These are phyloP conservation scores for Nakazawaea sp. DNA, from an alignment of 805 yeast species.

Conservation along the genomic window DNA sequence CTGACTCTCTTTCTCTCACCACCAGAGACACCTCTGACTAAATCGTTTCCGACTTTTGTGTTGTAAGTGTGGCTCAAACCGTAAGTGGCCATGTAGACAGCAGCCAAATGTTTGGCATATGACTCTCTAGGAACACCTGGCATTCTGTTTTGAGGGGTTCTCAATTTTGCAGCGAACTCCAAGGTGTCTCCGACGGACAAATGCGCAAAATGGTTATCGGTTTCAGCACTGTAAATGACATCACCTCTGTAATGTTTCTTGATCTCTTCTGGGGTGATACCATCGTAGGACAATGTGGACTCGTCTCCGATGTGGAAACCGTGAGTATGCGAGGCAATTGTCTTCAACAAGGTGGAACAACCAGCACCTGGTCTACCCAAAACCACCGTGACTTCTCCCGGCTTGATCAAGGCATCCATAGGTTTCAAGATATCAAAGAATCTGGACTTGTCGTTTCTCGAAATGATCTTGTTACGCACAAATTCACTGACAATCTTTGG, in stretches of 20 bases:
- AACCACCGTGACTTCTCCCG: conserved; percentile 65
- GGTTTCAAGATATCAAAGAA: conserved; percentile 51
- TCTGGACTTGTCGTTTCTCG: conserved; percentile 20
- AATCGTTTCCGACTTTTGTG: conserved; percentile 59
- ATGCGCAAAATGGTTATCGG: conserved; percentile 63
- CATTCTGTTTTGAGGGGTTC: conserved; percentile 57
- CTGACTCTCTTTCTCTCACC: conserved; percentile 64
- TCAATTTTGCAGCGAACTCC: conserved; percentile 51
- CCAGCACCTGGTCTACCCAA: conserved; percentile 84
- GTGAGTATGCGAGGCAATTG: conserved; percentile 51
- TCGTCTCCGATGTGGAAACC: conserved; percentile 46
- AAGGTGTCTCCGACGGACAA: conserved; percentile 62
- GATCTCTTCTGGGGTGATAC: conserved; percentile 46
- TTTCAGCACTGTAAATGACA: conserved; percentile 63
- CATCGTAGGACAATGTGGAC: conserved; percentile 45
- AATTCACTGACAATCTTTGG: conserved; percentile 25
- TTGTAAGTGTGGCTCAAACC: conserved; percentile 27
- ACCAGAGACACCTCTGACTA: conserved; percentile 59
- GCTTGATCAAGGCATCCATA: conserved; percentile 55
- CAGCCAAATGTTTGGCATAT: conserved; percentile 46
- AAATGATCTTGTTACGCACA: conserved; percentile 13
- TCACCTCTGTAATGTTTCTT: conserved; percentile 55
- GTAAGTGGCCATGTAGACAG: conserved; percentile 45
- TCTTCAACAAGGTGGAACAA: conserved; percentile 60
- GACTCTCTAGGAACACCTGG: conserved; percentile 52